phyloP scores from a whole-genome alignment of 345 rosid species.

The Populus nigra region DNA sequence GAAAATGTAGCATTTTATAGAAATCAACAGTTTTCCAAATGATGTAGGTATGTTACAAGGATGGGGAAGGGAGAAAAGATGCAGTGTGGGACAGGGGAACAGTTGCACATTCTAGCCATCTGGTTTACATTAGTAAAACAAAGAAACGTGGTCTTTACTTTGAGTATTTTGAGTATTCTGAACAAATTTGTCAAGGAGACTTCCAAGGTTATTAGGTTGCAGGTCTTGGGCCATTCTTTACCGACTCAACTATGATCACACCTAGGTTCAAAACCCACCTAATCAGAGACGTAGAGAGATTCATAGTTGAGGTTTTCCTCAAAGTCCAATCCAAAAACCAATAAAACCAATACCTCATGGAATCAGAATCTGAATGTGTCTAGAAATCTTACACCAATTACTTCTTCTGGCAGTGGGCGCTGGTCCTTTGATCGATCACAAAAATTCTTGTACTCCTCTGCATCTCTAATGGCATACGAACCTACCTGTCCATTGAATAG shows the following conservation, averaged over 20 bases:
- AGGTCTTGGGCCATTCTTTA: not conserved
- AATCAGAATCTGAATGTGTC: not conserved
- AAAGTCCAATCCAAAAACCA: not conserved
- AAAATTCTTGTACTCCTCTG: conserved; percentile 82
- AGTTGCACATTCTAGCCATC: too few relatives aligned
- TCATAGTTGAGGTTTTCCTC: not conserved
- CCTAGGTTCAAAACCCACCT: not conserved
- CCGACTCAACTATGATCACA: not conserved
- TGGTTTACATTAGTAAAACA: too few relatives aligned
- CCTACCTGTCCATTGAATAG: conserved; percentile 46
- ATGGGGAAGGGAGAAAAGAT: not conserved
- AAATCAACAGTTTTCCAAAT: too few relatives aligned
- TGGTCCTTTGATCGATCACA: conserved; percentile 85
- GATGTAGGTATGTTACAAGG: not conserved
- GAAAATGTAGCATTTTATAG: not conserved
- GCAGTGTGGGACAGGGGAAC: too few relatives aligned
- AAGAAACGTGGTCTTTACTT: too few relatives aligned
- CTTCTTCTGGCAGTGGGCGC: conserved; percentile 85
- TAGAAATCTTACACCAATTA: conserved; percentile 64
- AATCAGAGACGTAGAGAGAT: not conserved
- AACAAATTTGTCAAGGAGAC: not conserved
- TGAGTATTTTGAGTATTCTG: not conserved
- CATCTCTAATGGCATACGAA: conserved; percentile 76
- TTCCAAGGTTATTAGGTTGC: conserved; percentile 2
- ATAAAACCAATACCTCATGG: not conserved